Percentiles rank a stretch among this genome's conserved stretches.
These are phyloP conservation scores for Colletotrichum tamarilloi DNA, from an alignment of 2,329 filamentous ascomycete genomes.

Conservation along the genomic window DNA sequence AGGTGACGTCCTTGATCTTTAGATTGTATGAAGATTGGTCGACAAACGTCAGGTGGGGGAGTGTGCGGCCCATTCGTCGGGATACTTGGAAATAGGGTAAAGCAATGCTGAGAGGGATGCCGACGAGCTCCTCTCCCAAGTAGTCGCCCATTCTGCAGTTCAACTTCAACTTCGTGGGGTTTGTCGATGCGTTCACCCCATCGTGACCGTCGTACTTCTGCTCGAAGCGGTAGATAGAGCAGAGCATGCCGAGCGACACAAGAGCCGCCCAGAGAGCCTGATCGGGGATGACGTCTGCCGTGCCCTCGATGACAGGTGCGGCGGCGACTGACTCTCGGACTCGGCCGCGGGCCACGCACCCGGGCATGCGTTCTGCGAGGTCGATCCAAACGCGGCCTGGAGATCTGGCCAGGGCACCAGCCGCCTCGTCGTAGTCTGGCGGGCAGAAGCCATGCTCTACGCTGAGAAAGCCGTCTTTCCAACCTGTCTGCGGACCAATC, in stretches of 20 bases:
- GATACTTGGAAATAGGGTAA: slow-evolving; percentile 62
- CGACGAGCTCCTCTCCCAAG: slow-evolving; percentile 59
- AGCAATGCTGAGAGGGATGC: slow-evolving; percentile 60
- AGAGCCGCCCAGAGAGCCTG: slow-evolving; percentile 63
- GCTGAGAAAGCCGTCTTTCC: slow-evolving; percentile 64
- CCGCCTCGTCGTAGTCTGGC: slow-evolving; percentile 60
- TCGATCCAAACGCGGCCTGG: slow-evolving; percentile 65
- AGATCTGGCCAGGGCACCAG: slow-evolving; percentile 56
- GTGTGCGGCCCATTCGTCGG: slow-evolving; percentile 59
- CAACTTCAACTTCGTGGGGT: slow-evolving; percentile 45
- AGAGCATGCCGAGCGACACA: slow-evolving; percentile 62
- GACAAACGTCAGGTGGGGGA: slow-evolving; percentile 64
- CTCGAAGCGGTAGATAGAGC: slow-evolving; percentile 64
- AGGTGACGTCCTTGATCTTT: slow-evolving; percentile 59
- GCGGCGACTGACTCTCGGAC: slow-evolving; percentile 61
- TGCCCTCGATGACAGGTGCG: slow-evolving; percentile 60
- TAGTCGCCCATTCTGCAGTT: slow-evolving; percentile 59
- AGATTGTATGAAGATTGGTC: slow-evolving; percentile 66
- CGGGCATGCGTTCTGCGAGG: slow-evolving; percentile 64
- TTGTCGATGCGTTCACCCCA: slow-evolving; percentile 51
- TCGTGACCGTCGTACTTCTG: slow-evolving; percentile 63
- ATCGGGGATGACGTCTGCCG: slow-evolving; percentile 61
- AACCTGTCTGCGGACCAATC: slow-evolving; percentile 60
- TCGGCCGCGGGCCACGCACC: slow-evolving; percentile 59
- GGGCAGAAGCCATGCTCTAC: slow-evolving; percentile 64